A percentile compares a stretch with the other conserved stretches of the same genome.
Conservation (phyloP, 805 yeast species). For the Metschnikowia peoriensis region DNA sequence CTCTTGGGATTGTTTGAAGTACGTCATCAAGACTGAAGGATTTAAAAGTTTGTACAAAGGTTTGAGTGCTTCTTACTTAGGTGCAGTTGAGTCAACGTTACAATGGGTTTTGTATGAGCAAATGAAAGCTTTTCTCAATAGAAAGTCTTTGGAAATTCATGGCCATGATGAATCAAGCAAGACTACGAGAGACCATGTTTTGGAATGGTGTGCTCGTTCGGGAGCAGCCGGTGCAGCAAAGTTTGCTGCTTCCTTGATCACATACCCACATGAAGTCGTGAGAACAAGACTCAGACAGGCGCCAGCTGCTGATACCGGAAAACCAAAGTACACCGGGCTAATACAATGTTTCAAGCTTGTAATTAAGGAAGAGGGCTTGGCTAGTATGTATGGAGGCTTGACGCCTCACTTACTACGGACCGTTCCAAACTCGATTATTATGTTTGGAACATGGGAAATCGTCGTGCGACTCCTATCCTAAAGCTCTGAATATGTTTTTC, state of each 20-base stretch:
- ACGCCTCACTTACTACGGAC: conserved; percentile 96
- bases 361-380: conserved; percentile 89
- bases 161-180: conserved; percentile 29
- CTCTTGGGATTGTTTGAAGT: conserved; percentile 78
- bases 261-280: conserved; percentile 97
- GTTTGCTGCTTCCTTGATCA: conserved; percentile 84
- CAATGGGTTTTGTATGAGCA: conserved; percentile 98
- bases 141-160: conserved; percentile 42
- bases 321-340: conserved; percentile 84
- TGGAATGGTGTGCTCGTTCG: conserved; percentile 93
- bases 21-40: conserved; percentile 76
- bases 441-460: conserved; percentile 99
- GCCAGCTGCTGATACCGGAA: conserved; percentile 70
- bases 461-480: conserved; percentile 36
- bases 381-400: conserved; percentile 93
- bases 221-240: conserved; percentile 98
- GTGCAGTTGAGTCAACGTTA: conserved; percentile 86
- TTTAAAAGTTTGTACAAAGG: conserved; percentile 80
- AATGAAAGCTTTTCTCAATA: conserved; percentile 70
- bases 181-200: conserved; percentile 56
- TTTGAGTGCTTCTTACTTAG: conserved; percentile 90
- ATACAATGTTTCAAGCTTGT: conserved; percentile 82
- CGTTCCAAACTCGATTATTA: conserved; percentile 95
- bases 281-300: conserved; percentile 95
- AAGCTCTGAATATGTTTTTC: neutral